Evolutionary conservation across 2,329 filamentous ascomycete species (phyloP).

Genomic region (Hypoxylon sp.): DNA sequence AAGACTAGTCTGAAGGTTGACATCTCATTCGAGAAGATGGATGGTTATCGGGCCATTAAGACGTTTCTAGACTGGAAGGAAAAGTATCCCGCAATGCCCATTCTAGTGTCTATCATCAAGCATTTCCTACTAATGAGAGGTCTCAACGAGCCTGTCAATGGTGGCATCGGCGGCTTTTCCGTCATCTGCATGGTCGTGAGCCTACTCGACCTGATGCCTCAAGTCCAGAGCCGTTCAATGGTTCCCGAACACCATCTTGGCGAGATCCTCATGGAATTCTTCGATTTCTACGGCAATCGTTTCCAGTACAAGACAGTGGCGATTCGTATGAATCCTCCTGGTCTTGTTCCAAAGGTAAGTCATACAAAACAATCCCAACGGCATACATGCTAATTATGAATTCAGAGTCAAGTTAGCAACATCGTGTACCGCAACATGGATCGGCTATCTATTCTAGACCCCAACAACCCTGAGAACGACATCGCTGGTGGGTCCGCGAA

Average conservation of each 20-base stretch:
- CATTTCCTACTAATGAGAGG: slow-evolving; percentile 92
- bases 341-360: slow-evolving; percentile 77
- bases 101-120: slow-evolving; percentile 89
- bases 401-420: slow-evolving; percentile 60
- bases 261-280: slow-evolving; percentile 86
- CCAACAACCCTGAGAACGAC: slow-evolving; percentile 87
- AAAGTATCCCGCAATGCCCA: slow-evolving; percentile 86
- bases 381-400: slow-evolving; percentile 38
- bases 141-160: slow-evolving; percentile 90
- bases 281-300: slow-evolving; percentile 88
- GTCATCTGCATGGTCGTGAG: slow-evolving; percentile 94
- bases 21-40: slow-evolving; percentile 93
- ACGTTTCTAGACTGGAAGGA: slow-evolving; percentile 87
- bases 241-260: slow-evolving; percentile 78
- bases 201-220: slow-evolving; percentile 85
- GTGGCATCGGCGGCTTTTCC: slow-evolving; percentile 93
- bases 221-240: slow-evolving; percentile 73
- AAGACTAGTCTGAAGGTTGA: slow-evolving; percentile 87
- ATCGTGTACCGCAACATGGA: slow-evolving; percentile 72
- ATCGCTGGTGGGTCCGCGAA: slow-evolving; percentile 88
- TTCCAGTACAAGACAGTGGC: slow-evolving; percentile 80
- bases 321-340: slow-evolving; percentile 82
- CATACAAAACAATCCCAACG: background rate
- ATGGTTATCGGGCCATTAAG: slow-evolving; percentile 82
- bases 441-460: slow-evolving; percentile 90